A percentile compares a stretch with the other conserved stretches of the same genome.
phyloP scores from a whole-genome alignment of 2,329 filamentous ascomycete genomes.

The Lachnellula arida region DNA sequence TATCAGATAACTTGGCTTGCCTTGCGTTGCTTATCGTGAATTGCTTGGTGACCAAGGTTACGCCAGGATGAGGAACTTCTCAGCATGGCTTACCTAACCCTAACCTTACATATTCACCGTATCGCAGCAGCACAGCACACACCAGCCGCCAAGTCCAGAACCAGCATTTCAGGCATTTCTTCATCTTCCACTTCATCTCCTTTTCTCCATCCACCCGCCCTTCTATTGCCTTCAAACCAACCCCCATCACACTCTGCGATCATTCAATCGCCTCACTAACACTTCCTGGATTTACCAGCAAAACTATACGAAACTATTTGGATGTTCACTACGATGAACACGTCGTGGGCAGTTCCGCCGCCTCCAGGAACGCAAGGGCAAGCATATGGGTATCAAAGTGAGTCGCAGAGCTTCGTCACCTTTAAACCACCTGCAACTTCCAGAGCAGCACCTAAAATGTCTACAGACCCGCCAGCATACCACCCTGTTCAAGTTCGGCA shows the following conservation, averaged over 20 bases:
- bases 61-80: neutral
- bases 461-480: constrained; percentile 37
- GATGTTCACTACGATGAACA: constrained; percentile 29
- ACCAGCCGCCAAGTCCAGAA: neutral
- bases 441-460: constrained; percentile 28
- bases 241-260: constrained; percentile 5
- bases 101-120: neutral
- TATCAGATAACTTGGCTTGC: too few relatives aligned
- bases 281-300: constrained; percentile 13
- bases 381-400: constrained; percentile 28
- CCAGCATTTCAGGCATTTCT: neutral
- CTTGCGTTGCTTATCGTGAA: neutral
- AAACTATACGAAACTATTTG: constrained; percentile 3
- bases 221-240: neutral
- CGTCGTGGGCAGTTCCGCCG: constrained; percentile 33
- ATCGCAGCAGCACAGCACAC: neutral
- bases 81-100: too few relatives aligned
- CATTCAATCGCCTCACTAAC: constrained; percentile 24
- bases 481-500: constrained; percentile 41
- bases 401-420: constrained; percentile 9
- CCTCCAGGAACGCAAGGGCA: constrained; percentile 36
- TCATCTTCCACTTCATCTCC: neutral
- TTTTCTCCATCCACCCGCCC: neutral
- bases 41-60: neutral
- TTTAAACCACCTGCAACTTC: neutral